Evolutionary conservation across 345 rosid species (phyloP).

Genomic region (Dovyalis caffra): DNA sequence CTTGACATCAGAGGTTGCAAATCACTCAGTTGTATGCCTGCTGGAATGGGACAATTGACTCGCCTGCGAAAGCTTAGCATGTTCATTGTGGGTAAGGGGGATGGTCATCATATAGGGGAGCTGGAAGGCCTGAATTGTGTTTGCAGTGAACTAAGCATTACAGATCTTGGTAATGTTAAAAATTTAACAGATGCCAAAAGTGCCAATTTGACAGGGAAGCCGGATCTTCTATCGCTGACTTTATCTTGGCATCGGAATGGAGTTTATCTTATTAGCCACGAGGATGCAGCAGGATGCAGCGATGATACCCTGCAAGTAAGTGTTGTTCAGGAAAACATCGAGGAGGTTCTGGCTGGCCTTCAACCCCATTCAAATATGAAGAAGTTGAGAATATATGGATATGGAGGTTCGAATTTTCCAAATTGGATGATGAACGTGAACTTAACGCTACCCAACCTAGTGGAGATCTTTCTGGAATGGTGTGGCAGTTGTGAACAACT

Average conservation of each 20-base stretch:
- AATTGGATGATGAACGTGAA: conserved; percentile 3
- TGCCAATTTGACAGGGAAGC: conserved; percentile 20
- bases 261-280: too few species aligned
- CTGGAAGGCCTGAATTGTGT: conserved; percentile 1
- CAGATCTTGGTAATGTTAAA: not conserved
- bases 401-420: conserved; percentile 4
- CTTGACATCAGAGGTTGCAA: not conserved
- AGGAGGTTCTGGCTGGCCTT: not conserved
- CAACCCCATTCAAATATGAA: conserved; percentile 5
- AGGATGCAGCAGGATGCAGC: too few species aligned
- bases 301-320: not conserved
- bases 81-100: conserved; percentile 15
- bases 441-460: not conserved
- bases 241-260: not conserved
- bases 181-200: conserved; percentile 13
- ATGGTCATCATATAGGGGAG: not conserved
- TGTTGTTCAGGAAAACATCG: not conserved
- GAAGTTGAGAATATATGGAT: not conserved
- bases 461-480: not conserved
- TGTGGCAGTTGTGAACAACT: conserved; percentile 9
- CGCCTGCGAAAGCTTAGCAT: conserved; percentile 10
- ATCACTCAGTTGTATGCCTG: conserved; percentile 3
- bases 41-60: conserved; percentile 11
- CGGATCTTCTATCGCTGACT: not conserved
- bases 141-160: conserved; percentile 7